phyloP scores from a whole-genome alignment of 495 filamentous ascomycete genomes.

The Neurospora hispaniola region DNA sequence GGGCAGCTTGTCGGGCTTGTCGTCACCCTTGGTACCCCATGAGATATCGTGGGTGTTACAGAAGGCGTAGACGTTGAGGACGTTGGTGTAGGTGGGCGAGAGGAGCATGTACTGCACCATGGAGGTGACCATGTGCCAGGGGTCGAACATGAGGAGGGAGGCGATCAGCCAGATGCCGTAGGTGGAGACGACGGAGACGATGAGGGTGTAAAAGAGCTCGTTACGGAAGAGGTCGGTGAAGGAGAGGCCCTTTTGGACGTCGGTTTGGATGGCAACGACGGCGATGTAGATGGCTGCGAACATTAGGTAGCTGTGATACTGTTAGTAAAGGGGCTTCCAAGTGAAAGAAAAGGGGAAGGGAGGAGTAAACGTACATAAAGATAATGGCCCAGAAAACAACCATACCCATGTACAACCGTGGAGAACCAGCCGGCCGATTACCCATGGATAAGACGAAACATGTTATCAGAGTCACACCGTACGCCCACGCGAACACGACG shows the following conservation, averaged over 20 bases:
- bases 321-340: conserved; percentile 9
- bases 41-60: conserved; percentile 97
- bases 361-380: conserved; percentile 55
- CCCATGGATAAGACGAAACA: conserved; percentile 94
- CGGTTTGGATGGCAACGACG: conserved; percentile 64
- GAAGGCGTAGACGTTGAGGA: conserved; percentile 95
- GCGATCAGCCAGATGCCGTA: conserved; percentile 90
- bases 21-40: conserved; percentile 94
- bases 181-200: conserved; percentile 83
- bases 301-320: conserved; percentile 59
- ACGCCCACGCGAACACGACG: conserved; percentile 92
- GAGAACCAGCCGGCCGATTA: conserved; percentile 91
- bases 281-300: conserved; percentile 96
- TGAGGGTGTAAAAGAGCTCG: conserved; percentile 81
- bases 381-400: conserved; percentile 94
- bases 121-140: conserved; percentile 97
- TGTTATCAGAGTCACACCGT: conserved; percentile 79
- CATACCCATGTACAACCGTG: conserved; percentile 91
- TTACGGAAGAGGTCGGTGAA: conserved; percentile 70
- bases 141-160: conserved; percentile 93
- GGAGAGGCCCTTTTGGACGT: conserved; percentile 53
- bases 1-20: conserved; percentile 74
- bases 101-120: conserved; percentile 95
- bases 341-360: conserved; percentile 4
- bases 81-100: conserved; percentile 91